Conservation (phyloP, 495 filamentous ascomycete species). For the Talaromyces borbonicus region DNA sequence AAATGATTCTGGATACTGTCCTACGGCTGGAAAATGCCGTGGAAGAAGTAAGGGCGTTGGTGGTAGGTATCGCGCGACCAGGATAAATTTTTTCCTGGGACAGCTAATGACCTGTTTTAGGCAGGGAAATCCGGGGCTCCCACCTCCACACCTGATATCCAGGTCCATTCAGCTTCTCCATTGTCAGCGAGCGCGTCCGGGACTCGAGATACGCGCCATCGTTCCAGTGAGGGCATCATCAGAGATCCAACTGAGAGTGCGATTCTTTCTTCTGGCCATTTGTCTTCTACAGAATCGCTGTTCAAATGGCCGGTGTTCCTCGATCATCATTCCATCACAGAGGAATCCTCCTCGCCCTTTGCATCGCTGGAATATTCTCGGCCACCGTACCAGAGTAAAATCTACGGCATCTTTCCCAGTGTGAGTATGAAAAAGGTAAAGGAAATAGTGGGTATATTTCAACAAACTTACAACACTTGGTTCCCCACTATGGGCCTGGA, state of each 20-base stretch:
- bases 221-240: too few species aligned
- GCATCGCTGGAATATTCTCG: slow-evolving; percentile 9
- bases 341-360: slow-evolving; percentile 5
- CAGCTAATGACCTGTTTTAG: neutral
- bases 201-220: neutral
- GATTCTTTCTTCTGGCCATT: slow-evolving; percentile 9
- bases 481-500: slow-evolving; percentile 11
- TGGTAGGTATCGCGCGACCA: too few species aligned
- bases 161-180: neutral
- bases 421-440: slow-evolving; percentile 9
- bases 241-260: slow-evolving; percentile 11
- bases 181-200: neutral
- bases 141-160: neutral
- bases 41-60: slow-evolving; percentile 8
- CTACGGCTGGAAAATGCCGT: slow-evolving; percentile 11
- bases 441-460: slow-evolving; percentile 6
- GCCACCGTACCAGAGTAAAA: neutral
- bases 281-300: slow-evolving; percentile 13
- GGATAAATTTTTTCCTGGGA: neutral
- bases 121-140: neutral
- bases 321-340: slow-evolving; percentile 6
- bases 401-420: slow-evolving; percentile 4
- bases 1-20: slow-evolving; percentile 13
- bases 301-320: slow-evolving; percentile 11
- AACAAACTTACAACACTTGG: slow-evolving; percentile 13